Base-by-base conservation (phyloP, 2,329 filamentous ascomycete species). In the Blumeriella jaapii region DNA sequence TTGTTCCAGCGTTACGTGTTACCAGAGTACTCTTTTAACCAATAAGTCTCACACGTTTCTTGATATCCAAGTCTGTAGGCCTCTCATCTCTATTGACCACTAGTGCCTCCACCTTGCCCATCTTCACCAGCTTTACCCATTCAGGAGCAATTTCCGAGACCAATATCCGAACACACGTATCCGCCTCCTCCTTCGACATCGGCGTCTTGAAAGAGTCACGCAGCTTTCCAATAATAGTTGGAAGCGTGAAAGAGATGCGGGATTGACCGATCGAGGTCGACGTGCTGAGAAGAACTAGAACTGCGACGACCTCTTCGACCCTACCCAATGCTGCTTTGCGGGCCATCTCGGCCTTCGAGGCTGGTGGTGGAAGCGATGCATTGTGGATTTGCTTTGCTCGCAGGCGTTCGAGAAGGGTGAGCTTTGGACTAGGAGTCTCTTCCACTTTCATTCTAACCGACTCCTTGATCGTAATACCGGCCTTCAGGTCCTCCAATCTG, bases 321-420 rank as follows among this genome's bases (percentile, higher is more conserved):
- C 79, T 71, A 48, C 79, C 73, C 15, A 83, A 62, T 0, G 81
- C 81, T 3, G 74, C 70, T 10, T 66, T 68, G 9, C 78, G 75
- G 42, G 70, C 62, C 3, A 82, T 59, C 47, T 76, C 67, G 12
- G 63, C 67, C 14, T 68, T 63, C 0, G 68, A 61, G 0, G 68
- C 63, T 0, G 67, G 68, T 1, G 56, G 47, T 39, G 63, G 38
- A 40, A 60, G 33, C 41, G 60, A 46, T 42, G 61, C 51, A 54
- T 69, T 55, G 54, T 70, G 64, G 46, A 68, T 57, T 47, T 82
- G 72, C 61, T 89, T 89, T 36, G 69, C 65, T 44, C 80, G 77
- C 44, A 93, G 71, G 31, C 82, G 78, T 55, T 87, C 82, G 38
- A 91, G 66, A 15, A 93, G 71, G 34, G 72, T 74, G 62, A 80